Percentiles rank a stretch among this genome's conserved stretches.
Evolutionary conservation across 768 basidiomycete genomes (phyloP).

Genomic region (Naematelia encephala): DNA sequence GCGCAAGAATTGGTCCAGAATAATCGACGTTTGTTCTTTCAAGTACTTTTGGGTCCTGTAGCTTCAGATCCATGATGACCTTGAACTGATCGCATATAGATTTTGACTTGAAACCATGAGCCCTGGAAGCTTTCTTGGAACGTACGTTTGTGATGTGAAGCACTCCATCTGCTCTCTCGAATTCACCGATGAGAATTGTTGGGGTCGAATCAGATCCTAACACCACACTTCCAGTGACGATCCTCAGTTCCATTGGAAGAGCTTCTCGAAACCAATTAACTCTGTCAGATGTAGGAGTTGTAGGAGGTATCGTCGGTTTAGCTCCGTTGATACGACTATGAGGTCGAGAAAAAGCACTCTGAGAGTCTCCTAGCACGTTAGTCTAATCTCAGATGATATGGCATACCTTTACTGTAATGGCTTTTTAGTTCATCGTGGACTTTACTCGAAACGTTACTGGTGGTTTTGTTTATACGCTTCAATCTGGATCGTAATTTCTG

Average conservation of each 20-base stretch:
- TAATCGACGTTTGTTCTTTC: constrained; percentile 74
- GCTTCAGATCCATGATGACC: constrained; percentile 68
- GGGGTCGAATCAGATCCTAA: constrained; percentile 84
- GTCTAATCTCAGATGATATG: too few species aligned
- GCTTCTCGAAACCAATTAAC: constrained; percentile 63
- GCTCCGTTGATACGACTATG: neutral
- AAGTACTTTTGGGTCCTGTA: constrained; percentile 63
- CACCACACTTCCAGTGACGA: constrained; percentile 74
- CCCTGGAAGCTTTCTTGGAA: constrained; percentile 10
- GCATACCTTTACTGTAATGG: neutral
- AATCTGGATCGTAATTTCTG: constrained; percentile 7
- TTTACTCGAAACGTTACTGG: neutral
- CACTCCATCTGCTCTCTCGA: constrained; percentile 70
- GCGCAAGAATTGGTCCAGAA: constrained; percentile 62
- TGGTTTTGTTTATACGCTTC: constrained; percentile 12
- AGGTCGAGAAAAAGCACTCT: neutral
- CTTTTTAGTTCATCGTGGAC: neutral
- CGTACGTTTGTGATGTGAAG: constrained; percentile 73
- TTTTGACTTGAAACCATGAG: constrained; percentile 61
- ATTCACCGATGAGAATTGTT: constrained; percentile 75
- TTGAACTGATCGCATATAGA: constrained; percentile 82
- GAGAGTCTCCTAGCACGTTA: neutral
- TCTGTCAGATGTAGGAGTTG: constrained; percentile 10
- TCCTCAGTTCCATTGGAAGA: constrained; percentile 76
- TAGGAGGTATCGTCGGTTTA: constrained; percentile 11